These are phyloP conservation scores for Psophocarpus tetragonolobus DNA, from an alignment of 306 rosid genomes.

Conservation along the genomic window DNA sequence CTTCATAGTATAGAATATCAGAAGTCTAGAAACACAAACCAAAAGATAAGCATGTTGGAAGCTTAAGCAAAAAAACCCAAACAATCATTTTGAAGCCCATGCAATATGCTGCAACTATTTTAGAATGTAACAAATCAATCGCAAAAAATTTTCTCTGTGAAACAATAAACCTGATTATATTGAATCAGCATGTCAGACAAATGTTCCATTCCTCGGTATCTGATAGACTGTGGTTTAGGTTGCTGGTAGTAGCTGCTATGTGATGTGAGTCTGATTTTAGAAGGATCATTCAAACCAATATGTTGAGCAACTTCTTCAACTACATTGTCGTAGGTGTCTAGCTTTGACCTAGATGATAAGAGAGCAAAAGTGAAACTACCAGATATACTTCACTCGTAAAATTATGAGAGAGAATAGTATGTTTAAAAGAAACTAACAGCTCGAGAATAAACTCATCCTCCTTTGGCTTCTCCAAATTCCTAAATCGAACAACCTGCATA, in stretches of 20 bases:
- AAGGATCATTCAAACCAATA: conserved; percentile 67
- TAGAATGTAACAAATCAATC: background rate
- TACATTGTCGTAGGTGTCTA: conserved; percentile 53
- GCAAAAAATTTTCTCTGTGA: background rate
- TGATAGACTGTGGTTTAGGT: conserved; percentile 36
- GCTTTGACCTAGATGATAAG: conserved; percentile 55
- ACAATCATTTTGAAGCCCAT: background rate
- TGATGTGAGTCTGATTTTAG: conserved; percentile 77
- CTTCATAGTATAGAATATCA: conserved; percentile 79
- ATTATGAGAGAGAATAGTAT: background rate
- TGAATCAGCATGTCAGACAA: conserved; percentile 80
- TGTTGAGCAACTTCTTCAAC: conserved; percentile 65
- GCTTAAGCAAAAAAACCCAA: background rate
- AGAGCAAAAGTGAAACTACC: conserved; percentile 5
- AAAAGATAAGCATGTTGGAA: background rate
- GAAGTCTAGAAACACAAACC: conserved; percentile 45
- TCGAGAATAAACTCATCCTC: conserved; percentile 87
- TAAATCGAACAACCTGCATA: conserved; percentile 84
- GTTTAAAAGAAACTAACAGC: conserved; percentile 56
- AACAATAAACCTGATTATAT: conserved; percentile 67
- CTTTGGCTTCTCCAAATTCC: conserved; percentile 84
- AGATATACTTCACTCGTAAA: background rate
- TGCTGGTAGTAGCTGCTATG: conserved; percentile 65
- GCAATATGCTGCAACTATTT: background rate
- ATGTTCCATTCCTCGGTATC: conserved; percentile 62